phyloP scores from a whole-genome alignment of 306 rosid species.

The Coriaria nepalensis region DNA sequence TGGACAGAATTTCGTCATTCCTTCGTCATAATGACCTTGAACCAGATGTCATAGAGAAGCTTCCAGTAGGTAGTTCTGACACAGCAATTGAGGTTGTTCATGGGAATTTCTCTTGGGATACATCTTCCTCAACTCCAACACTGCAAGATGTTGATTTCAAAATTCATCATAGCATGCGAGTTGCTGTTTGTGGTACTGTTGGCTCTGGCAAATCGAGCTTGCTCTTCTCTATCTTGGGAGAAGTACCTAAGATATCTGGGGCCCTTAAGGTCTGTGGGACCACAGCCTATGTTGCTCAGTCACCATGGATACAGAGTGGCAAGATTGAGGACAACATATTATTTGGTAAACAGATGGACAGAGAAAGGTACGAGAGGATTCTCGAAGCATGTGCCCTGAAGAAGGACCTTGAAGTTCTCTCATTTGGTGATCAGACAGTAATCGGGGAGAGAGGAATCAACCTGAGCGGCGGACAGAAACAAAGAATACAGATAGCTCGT shows the following conservation, averaged over 20 bases:
- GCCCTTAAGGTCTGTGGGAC: constrained; percentile 52
- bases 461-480: constrained; percentile 87
- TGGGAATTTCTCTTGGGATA: constrained; percentile 80
- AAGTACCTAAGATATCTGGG: constrained; percentile 68
- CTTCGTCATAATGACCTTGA: constrained; percentile 62
- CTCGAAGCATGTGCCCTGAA: constrained; percentile 65
- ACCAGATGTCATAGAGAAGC: constrained; percentile 38
- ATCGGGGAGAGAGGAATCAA: constrained; percentile 83
- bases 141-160: constrained; percentile 41
- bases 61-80: constrained; percentile 51
- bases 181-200: constrained; percentile 82
- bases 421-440: constrained; percentile 73
- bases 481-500: constrained; percentile 77
- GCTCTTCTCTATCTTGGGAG: constrained; percentile 67
- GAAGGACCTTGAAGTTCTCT: constrained; percentile 59
- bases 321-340: constrained; percentile 64
- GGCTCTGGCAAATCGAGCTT: constrained; percentile 93
- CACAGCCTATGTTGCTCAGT: constrained; percentile 81
- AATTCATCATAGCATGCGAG: constrained; percentile 45
- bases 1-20: constrained; percentile 59
- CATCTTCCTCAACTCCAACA: constrained; percentile 30
- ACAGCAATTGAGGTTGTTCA: constrained; percentile 42
- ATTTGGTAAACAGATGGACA: constrained; percentile 63
- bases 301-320: constrained; percentile 89
- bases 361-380: constrained; percentile 51